These are phyloP conservation scores for Myotisia sp. DNA, from an alignment of 2,329 filamentous ascomycete species.

Conservation along the genomic window DNA sequence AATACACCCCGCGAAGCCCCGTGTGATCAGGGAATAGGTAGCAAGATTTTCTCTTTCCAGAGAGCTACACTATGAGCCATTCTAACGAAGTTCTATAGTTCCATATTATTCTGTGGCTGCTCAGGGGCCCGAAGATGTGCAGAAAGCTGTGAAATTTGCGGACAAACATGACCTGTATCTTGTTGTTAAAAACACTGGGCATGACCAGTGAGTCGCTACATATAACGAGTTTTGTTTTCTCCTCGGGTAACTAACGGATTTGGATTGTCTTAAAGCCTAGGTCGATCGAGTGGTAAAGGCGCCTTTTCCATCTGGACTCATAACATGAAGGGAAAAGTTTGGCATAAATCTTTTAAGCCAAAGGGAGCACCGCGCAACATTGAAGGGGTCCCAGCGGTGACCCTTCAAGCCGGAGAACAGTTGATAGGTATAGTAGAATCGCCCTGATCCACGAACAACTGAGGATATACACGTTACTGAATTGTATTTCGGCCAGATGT, in stretches of 20 bases:
- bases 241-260: not conserved
- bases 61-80: not conserved
- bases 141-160: constrained; percentile 17
- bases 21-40: constrained; percentile 16
- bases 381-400: constrained; percentile 15
- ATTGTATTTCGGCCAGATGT: constrained; percentile 11
- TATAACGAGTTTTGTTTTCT: not conserved
- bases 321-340: constrained; percentile 17
- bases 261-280: constrained; percentile 12
- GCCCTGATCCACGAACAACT: not conserved
- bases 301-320: constrained; percentile 20
- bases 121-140: constrained; percentile 11
- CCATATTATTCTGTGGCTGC: constrained; percentile 16
- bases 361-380: constrained; percentile 12
- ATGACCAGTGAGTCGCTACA: constrained; percentile 15
- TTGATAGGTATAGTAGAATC: constrained; percentile 13
- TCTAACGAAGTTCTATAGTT: constrained; percentile 9
- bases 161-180: constrained; percentile 16
- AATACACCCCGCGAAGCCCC: constrained; percentile 12
- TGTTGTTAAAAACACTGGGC: constrained; percentile 19
- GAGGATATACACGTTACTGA: not conserved
- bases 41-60: not conserved
- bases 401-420: constrained; percentile 18
- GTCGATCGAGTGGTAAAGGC: constrained; percentile 16
- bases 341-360: constrained; percentile 15